Evolutionary conservation across 2,329 filamentous ascomycete species (phyloP).

Genomic region (Akanthomyces uredinophilus): DNA sequence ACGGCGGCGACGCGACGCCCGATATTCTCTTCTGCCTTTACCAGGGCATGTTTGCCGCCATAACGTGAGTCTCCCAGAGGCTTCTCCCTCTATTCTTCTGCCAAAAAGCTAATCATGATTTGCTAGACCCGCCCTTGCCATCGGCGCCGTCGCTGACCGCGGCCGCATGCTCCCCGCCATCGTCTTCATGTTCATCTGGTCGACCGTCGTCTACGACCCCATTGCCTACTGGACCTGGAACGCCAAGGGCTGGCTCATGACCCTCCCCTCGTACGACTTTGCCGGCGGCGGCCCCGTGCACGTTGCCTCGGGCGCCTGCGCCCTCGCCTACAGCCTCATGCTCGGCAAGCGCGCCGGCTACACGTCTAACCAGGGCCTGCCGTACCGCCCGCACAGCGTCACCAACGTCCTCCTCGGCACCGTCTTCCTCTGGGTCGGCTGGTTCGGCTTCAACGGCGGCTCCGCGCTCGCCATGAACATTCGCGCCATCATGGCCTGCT

Average conservation of each 20-base stretch:
- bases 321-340: constrained; percentile 68
- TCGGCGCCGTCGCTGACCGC: constrained; percentile 56
- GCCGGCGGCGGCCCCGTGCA: constrained; percentile 72
- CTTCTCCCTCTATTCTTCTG: neutral
- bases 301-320: constrained; percentile 66
- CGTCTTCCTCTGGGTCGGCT: constrained; percentile 82
- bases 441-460: constrained; percentile 95
- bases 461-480: constrained; percentile 76
- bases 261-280: constrained; percentile 66
- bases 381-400: constrained; percentile 68
- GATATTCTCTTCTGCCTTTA: constrained; percentile 82
- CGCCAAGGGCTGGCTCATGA: constrained; percentile 64
- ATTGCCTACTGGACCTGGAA: constrained; percentile 79
- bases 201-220: constrained; percentile 66
- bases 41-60: constrained; percentile 84
- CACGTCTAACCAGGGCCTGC: constrained; percentile 54
- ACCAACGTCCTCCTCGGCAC: constrained; percentile 70
- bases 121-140: constrained; percentile 49
- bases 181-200: constrained; percentile 66
- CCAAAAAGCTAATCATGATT: constrained; percentile 6
- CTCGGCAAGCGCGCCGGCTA: constrained; percentile 64
- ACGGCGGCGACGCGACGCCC: constrained; percentile 65
- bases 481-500: constrained; percentile 81
- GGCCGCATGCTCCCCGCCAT: constrained; percentile 57
- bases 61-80: constrained; percentile 60